Conservation (phyloP, 345 rosid genomes). For the Excoecaria agallocha region DNA sequence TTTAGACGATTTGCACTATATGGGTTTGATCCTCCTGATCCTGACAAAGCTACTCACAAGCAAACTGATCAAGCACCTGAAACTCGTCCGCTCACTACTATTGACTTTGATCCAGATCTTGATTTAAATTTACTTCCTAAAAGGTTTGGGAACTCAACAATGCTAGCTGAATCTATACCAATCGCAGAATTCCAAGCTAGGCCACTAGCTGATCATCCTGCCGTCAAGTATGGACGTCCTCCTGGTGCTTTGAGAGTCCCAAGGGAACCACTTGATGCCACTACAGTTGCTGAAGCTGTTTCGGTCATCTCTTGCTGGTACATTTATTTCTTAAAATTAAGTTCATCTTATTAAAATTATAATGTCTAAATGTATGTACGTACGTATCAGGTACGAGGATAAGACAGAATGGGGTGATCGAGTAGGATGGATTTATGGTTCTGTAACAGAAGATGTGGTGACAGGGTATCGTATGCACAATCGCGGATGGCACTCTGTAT, state of each 20-base stretch:
- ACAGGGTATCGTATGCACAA: conserved; percentile 98
- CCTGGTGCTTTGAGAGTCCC: conserved; percentile 79
- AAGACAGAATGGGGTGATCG: conserved; percentile 98
- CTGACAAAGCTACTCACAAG: conserved; percentile 33
- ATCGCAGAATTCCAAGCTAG: conserved; percentile 82
- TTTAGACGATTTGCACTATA: conserved; percentile 91
- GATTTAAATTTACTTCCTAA: conserved; percentile 78
- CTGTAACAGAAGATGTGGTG: conserved; percentile 98
- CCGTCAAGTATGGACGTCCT: conserved; percentile 78
- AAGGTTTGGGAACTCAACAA: conserved; percentile 85
- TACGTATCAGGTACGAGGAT: conserved; percentile 68
- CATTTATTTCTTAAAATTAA: too few relatives aligned
- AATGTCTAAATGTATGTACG: too few relatives aligned
- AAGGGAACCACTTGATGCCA: conserved; percentile 83
- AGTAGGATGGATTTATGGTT: too few relatives aligned
- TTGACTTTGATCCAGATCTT: conserved; percentile 79
- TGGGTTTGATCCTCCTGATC: conserved; percentile 79
- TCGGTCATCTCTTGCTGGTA: conserved; percentile 96
- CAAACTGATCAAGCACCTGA: conserved; percentile 42
- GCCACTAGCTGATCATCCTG: conserved; percentile 89
- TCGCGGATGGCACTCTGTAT: conserved; percentile 94
- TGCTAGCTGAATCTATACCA: conserved; percentile 82
- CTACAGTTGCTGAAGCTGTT: conserved; percentile 87
- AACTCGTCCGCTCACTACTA: conserved; percentile 59
- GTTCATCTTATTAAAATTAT: too few relatives aligned